phyloP scores from a whole-genome alignment of 176 grass and related monocot genomes.

The Oryza nivara region DNA sequence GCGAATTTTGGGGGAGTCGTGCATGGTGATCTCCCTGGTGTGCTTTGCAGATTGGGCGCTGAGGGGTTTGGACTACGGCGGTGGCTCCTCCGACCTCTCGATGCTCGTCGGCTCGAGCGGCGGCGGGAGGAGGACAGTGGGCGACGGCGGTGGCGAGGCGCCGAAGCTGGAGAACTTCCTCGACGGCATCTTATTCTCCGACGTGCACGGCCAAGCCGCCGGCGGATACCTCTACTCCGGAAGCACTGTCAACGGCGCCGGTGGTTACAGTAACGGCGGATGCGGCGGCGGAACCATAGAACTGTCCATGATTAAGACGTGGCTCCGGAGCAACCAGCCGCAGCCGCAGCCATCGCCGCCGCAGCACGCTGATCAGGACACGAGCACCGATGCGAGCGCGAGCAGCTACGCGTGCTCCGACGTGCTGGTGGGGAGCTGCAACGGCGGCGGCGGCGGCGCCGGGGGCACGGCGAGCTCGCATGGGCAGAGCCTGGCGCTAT shows the following conservation, averaged over 20 bases:
- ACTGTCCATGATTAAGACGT: constrained; percentile 90
- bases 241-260: constrained; percentile 36
- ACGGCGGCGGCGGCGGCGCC: constrained; percentile 1
- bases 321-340: constrained; percentile 64
- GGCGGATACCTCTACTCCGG: constrained; percentile 61
- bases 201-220: constrained; percentile 62
- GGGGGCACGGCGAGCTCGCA: constrained; percentile 20
- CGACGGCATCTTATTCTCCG: constrained; percentile 71
- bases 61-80: constrained; percentile 67
- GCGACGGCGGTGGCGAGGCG: constrained; percentile 45
- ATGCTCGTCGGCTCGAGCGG: constrained; percentile 95
- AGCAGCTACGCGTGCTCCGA: constrained; percentile 55
- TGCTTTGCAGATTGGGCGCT: constrained; percentile 81
- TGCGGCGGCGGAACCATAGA: constrained; percentile 61
- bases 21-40: neutral
- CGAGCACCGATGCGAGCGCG: constrained; percentile 43
- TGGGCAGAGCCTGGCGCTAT: constrained; percentile 70
- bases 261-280: constrained; percentile 29
- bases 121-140: constrained; percentile 43
- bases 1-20: too few relatives aligned
- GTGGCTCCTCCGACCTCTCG: constrained; percentile 70
- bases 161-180: constrained; percentile 98
- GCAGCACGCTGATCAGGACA: constrained; percentile 36
- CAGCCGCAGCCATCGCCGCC: neutral
- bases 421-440: constrained; percentile 40